phyloP scores from a whole-genome alignment of 2,329 filamentous ascomycete genomes.

The Colletotrichum orbiculare region DNA sequence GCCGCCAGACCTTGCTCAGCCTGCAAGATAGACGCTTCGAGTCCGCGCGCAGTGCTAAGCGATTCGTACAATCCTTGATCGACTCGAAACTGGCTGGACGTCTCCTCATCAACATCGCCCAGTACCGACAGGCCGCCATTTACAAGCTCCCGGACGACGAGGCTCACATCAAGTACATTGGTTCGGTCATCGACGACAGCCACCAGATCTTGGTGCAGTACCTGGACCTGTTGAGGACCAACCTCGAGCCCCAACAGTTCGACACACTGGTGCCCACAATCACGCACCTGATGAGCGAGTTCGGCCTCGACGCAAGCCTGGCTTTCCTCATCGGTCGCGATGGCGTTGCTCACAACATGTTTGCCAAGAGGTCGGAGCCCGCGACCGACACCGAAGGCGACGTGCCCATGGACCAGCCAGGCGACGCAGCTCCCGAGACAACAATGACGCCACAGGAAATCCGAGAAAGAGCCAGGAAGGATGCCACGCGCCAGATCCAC shows the following conservation, averaged over 20 bases:
- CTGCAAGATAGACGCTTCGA: slow-evolving; percentile 86
- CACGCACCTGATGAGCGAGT: slow-evolving; percentile 78
- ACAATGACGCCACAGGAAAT: slow-evolving; percentile 41
- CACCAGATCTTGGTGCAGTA: slow-evolving; percentile 89
- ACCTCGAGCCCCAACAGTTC: slow-evolving; percentile 80
- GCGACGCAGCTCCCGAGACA: slow-evolving; percentile 43
- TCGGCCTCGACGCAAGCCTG: slow-evolving; percentile 80
- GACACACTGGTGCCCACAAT: slow-evolving; percentile 82
- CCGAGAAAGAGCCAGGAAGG: slow-evolving; percentile 48
- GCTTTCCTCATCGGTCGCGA: slow-evolving; percentile 87
- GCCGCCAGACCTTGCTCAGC: slow-evolving; percentile 82
- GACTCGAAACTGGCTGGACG: slow-evolving; percentile 83
- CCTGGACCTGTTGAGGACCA: slow-evolving; percentile 86
- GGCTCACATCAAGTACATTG: slow-evolving; percentile 88
- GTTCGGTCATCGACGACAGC: slow-evolving; percentile 89
- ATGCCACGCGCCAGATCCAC: slow-evolving; percentile 64
- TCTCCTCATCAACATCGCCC: slow-evolving; percentile 88
- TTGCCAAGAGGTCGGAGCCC: slow-evolving; percentile 41
- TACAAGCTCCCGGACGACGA: slow-evolving; percentile 77
- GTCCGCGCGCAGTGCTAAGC: slow-evolving; percentile 77
- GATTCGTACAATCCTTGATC: slow-evolving; percentile 82
- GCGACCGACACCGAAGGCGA: slow-evolving; percentile 67
- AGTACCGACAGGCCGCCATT: slow-evolving; percentile 88
- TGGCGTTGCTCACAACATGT: slow-evolving; percentile 76
- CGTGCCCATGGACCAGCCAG: slow-evolving; percentile 57